These are phyloP conservation scores for Erysimum cheiranthoides DNA, from an alignment of 345 rosid genomes.

Conservation along the genomic window DNA sequence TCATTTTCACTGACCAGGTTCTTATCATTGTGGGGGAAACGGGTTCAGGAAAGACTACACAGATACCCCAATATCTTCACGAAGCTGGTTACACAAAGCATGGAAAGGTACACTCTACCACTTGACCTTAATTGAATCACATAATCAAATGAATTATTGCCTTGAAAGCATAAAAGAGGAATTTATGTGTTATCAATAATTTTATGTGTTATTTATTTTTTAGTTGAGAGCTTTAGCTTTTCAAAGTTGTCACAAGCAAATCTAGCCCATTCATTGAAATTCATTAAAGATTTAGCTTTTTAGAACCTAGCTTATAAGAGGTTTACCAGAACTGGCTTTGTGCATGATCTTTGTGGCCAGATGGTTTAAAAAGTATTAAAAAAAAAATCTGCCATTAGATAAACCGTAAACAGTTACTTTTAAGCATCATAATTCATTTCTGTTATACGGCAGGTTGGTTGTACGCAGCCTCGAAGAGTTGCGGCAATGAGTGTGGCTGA, in stretches of 20 bases:
- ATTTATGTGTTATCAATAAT: background rate
- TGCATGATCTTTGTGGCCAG: background rate
- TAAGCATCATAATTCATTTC: background rate
- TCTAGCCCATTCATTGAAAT: background rate
- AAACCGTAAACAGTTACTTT: background rate
- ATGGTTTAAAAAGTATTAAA: background rate
- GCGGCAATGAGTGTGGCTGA: constrained; percentile 96
- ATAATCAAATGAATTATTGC: background rate
- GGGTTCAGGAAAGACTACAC: constrained; percentile 90
- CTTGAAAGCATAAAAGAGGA: background rate
- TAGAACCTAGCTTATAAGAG: background rate
- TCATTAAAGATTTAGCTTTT: too few species aligned
- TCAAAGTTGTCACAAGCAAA: background rate
- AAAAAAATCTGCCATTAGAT: background rate
- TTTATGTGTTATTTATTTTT: background rate
- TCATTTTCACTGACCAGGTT: constrained; percentile 48
- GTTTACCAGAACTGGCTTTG: background rate
- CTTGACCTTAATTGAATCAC: background rate
- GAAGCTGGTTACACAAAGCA: constrained; percentile 86
- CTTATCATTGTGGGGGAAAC: constrained; percentile 91
- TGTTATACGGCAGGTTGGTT: constrained; percentile 59
- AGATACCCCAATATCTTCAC: constrained; percentile 84
- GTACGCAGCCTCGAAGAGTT: constrained; percentile 87
- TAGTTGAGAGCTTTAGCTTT: background rate
- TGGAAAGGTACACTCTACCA: constrained; percentile 62